These are phyloP conservation scores for Collybia mongolica DNA, from an alignment of 768 basidiomycete genomes.

Conservation along the genomic window DNA sequence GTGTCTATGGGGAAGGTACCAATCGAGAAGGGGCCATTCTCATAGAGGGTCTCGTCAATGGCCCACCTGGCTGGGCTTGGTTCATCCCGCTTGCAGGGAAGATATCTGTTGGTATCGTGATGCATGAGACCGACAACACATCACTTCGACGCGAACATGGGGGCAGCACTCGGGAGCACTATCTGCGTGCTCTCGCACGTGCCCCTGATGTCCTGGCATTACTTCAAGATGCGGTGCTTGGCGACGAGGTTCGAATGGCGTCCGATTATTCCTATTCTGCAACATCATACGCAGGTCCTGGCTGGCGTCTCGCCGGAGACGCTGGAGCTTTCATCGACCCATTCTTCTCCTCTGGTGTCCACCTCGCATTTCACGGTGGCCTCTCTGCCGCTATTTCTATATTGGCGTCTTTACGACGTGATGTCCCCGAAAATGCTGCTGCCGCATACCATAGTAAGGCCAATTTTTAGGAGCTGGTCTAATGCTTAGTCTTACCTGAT, in stretches of 20 bases:
- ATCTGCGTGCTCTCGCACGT: slow-evolving; percentile 26
- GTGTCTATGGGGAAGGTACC: slow-evolving; percentile 26
- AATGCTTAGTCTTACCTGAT: too few species aligned
- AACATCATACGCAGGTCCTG: slow-evolving; percentile 25
- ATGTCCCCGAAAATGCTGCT: slow-evolving; percentile 27
- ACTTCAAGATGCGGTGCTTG: slow-evolving; percentile 22
- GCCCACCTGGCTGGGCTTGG: slow-evolving; percentile 59
- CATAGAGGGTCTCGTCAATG: slow-evolving; percentile 36
- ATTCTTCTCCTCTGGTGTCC: slow-evolving; percentile 56
- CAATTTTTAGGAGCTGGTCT: too few species aligned
- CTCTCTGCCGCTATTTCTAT: slow-evolving; percentile 37
- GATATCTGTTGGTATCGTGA: slow-evolving; percentile 53
- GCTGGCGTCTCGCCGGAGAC: slow-evolving; percentile 32
- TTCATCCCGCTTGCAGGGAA: slow-evolving; percentile 52
- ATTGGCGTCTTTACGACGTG: slow-evolving; percentile 26
- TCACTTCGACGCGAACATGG: slow-evolving; percentile 23
- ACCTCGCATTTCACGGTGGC: slow-evolving; percentile 36
- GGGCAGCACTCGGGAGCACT: slow-evolving; percentile 16
- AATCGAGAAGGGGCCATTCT: slow-evolving; percentile 31
- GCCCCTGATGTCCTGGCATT: slow-evolving; percentile 21
- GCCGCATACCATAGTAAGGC: slow-evolving; percentile 21
- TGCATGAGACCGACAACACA: slow-evolving; percentile 33
- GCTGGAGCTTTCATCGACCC: slow-evolving; percentile 61
- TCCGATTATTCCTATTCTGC: slow-evolving; percentile 36
- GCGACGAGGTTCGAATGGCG: slow-evolving; percentile 24